Base-by-base conservation (phyloP, 2,329 filamentous ascomycete genomes). In the Botrytis hyacinthi region DNA sequence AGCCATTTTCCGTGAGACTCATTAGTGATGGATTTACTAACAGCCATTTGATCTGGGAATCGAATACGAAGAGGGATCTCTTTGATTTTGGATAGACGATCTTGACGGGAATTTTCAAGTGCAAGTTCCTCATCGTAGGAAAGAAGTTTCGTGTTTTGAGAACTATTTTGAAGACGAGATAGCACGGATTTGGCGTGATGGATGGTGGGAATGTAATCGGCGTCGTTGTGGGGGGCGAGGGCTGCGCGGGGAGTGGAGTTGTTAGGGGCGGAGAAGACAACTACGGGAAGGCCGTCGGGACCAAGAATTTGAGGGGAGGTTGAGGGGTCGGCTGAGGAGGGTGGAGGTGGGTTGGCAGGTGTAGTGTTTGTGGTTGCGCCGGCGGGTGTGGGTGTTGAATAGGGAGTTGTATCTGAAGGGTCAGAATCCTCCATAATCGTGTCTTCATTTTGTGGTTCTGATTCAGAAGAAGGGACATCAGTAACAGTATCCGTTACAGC, bases 91-190 rank as follows among this genome's bases (percentile, higher is more conserved):
- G 90, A 87, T 1, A 94, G 84, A 76, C 86, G 91, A 44, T 90
- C 89, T 65, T 88, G 87, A 70, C 91, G 89, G 35, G 88, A 90
- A 8, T 88, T 85, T 48, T 90, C 90, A 76, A 90, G 89, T 37
- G 91, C 90, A 51, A 90, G 91, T 18, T 97, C 85, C 80, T 98
- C 95, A 48, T 89, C 89, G 82, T 98, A 94, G 0, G 94, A 97
- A 9, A 89, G 89, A 1, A 98, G 88, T 32, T 94, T 91, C 75
- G 88, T 91, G 82, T 97, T 97, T 74, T 90, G 89, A 3, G 88
- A 86, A 63, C 84, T 85, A 48, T 86, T 84, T 71, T 87, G 85
- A 1, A 96, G 86, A 3, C 89, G 86, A 20, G 88, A 87, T 83
- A 96, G 94, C 82, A 91, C 93, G 54, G 89, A 87, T 81, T 91